phyloP scores from a whole-genome alignment of 1,284 basidiomycete genomes.

The Microbotryum silenes-acaulis region DNA sequence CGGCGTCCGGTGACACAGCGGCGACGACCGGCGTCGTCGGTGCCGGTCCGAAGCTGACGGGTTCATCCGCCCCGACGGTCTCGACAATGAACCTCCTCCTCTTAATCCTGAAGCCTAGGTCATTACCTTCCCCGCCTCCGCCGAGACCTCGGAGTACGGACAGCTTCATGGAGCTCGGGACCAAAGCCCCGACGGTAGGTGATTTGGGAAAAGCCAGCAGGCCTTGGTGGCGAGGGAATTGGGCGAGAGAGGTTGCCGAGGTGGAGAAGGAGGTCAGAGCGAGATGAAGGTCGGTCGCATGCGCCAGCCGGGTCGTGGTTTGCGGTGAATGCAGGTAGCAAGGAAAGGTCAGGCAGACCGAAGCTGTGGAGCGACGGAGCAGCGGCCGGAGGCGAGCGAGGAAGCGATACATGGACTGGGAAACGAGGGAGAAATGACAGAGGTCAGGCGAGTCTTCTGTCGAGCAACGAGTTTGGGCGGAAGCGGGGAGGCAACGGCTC shows the following conservation, averaged over 20 bases:
- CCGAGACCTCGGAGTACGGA: conserved; percentile 56
- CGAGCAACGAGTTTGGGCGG: neutral
- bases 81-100: conserved; percentile 80
- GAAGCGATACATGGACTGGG: conserved; percentile 52
- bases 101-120: conserved; percentile 88
- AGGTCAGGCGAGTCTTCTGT: neutral
- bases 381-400: conserved; percentile 57
- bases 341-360: conserved; percentile 61
- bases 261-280: conserved; percentile 68
- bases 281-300: conserved; percentile 66
- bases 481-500: neutral
- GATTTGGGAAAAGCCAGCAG: conserved; percentile 65
- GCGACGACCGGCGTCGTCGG: conserved; percentile 1
- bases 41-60: conserved; percentile 23
- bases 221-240: conserved; percentile 77
- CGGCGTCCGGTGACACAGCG: conserved; percentile 25
- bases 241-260: conserved; percentile 55
- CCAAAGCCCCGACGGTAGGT: conserved; percentile 59
- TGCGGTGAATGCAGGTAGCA: conserved; percentile 36
- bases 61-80: conserved; percentile 84
- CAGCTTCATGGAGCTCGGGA: conserved; percentile 64
- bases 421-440: neutral
- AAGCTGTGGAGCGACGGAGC: conserved; percentile 51
- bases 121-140: conserved; percentile 56
- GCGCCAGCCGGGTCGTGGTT: conserved; percentile 58